Evolutionary conservation across 371 early-diverging fungal genomes (phyloP), one percentile per base, ranked within the genome.

Genomic region (Umbelopsis sp.): DNA sequence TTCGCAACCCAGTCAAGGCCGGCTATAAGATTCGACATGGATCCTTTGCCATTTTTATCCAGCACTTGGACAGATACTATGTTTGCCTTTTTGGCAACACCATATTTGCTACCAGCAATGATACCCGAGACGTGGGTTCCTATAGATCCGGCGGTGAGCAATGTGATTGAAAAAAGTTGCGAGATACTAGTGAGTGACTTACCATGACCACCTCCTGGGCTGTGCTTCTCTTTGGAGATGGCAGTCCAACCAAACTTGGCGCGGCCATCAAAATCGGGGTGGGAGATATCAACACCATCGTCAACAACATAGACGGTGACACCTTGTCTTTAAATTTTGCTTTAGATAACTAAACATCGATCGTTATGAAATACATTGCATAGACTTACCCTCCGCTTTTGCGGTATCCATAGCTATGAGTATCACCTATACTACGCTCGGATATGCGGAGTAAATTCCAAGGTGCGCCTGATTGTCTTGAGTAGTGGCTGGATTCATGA

Each of bases 21-120:
- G 35, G 82, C 82, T 45, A 94, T 80, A 18, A 95, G 83, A 63
- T 80, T 87, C 2, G 89, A 84, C 66, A 83, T 83, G 11, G 87
- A 78, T 24, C 96, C 94, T 18, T 72, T 73, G 22, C 96, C 94
- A 14, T 76, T 67, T 25, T 75, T 71, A 70, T 85, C 77, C 18
- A 98, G 79, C 14, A 97, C 96, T 79, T 96, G 94, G 53, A 96
- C 95, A 67, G 92, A 92, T 44, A 95, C 83, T 24, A 98, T 62
- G 24, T 76, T 87, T 46, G 86, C 92, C 70, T 94, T 92, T 75
- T 96, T 96, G 67, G 97, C 95, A 46, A 98, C 92, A 73, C 97
- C 98, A 75, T 84, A 91, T 0, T 80, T 86, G 38, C 77, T 84
- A 32, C 93, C 89, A 38, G 83, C 96, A 69, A 93, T 87, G 35